A percentile compares a stretch with the other conserved stretches of the same genome.
Conservation (phyloP, 306 rosid species). For the Glycine soja region DNA sequence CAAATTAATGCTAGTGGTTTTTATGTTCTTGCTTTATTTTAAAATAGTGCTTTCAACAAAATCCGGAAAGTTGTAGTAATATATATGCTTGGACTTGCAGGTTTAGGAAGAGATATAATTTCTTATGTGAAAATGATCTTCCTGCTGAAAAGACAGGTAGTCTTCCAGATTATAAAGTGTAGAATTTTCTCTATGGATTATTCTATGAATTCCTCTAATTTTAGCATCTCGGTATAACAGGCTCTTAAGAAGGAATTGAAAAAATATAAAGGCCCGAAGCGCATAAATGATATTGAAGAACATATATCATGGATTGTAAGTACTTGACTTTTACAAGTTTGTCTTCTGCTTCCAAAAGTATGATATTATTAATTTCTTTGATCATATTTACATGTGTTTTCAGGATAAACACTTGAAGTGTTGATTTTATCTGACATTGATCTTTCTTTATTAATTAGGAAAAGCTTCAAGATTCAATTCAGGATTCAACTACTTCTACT, state of each 20-base stretch:
- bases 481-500: too few species aligned
- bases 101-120: constrained; percentile 76
- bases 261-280: constrained; percentile 60
- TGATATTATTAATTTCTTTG: background rate
- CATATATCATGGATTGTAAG: constrained; percentile 74
- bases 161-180: background rate
- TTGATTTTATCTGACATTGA: too few species aligned
- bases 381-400: constrained; percentile 35
- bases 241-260: constrained; percentile 63
- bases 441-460: too few species aligned
- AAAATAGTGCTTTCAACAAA: constrained; percentile 16
- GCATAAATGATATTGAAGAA: constrained; percentile 59
- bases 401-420: constrained; percentile 63
- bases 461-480: too few species aligned
- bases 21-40: constrained; percentile 24
- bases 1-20: constrained; percentile 13
- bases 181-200: constrained; percentile 21
- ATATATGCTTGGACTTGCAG: constrained; percentile 53
- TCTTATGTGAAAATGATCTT: constrained; percentile 62
- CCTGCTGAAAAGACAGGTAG: constrained; percentile 62
- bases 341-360: background rate
- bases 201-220: constrained; percentile 23
- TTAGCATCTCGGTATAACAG: constrained; percentile 48
- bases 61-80: constrained; percentile 3
- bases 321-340: constrained; percentile 29